Conservation (phyloP, 108 stramenopile species). For the Aurantiochytrium sp. region DNA sequence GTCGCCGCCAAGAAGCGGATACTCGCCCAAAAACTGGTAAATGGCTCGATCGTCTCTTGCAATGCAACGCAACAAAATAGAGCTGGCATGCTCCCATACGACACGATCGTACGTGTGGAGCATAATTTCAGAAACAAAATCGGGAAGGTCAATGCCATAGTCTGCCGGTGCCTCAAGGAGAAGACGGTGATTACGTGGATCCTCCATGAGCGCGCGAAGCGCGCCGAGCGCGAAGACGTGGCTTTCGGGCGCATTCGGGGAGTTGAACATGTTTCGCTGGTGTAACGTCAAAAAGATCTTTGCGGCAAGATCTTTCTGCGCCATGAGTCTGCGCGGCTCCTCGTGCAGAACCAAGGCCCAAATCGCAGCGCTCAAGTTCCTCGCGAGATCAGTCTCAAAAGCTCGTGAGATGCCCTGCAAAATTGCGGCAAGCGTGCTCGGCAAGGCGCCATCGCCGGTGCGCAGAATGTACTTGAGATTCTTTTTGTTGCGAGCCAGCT, state of each 20-base stretch:
- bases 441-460: background rate
- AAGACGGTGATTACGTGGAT: background rate
- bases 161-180: background rate
- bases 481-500: background rate
- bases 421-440: background rate
- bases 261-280: background rate
- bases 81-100: background rate
- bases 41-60: background rate
- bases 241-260: background rate
- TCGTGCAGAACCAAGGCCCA: background rate
- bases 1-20: background rate
- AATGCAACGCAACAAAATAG: background rate
- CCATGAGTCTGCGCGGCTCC: background rate
- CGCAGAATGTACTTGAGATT: background rate
- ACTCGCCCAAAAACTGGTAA: background rate
- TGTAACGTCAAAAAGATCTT: background rate
- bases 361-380: background rate
- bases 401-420: background rate
- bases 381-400: background rate
- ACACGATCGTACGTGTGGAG: background rate
- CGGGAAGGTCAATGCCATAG: background rate
- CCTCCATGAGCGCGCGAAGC: background rate
- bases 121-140: background rate
- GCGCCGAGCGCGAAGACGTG: constrained; percentile 12
- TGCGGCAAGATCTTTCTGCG: background rate